Base-by-base conservation (phyloP, 2,329 filamentous ascomycete species). In the Fusarium praegraminearum region DNA sequence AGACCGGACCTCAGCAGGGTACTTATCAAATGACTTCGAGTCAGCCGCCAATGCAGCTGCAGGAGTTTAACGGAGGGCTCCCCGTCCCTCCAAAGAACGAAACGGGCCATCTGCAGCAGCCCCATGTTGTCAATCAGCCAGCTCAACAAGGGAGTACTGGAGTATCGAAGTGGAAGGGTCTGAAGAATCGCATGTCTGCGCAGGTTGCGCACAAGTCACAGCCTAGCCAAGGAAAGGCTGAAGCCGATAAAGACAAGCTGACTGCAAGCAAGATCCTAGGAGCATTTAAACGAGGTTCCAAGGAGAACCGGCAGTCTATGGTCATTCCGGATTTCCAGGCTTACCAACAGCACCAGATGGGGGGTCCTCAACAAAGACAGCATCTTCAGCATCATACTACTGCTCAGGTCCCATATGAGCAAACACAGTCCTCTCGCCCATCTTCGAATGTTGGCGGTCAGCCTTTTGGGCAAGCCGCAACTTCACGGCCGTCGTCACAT, bases 281-380 rank as follows among this genome's bases (percentile, higher is more conserved):
- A 1, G 77, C 77, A 1, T 77, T 80, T 44, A 80, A 78, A 64
- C 73, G 76, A 70, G 70, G 61, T 32, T 76, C 76, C 7, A 80
- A 76, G 62, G 57, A 55, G 32, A 70, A 65, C 16, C 74, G 72
- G n/a, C 74, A 72, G 20, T 71, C 64, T 18, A 67, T 69, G 38
- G 59, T 52, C 11, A 36, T 57, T 43, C 61, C 64, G 5, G 66
- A 65, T 24, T 38, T 54, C 1, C 73, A 73, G 18, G 59, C 55
- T 35, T 63, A 59, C 50, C 70, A 74, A 46, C 71, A 73, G 30
- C 62, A 73, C n/a, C 66, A 63, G 33, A 71, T 69, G 64, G 62
- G 58, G 20, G 47, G 55, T 33, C 28, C 38, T 16, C 69, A 70
- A 15, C 57, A 67, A 30, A 60, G 41, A 12, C 67, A 71, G 52